Conservation (phyloP, 371 early-diverging fungal species). For the Apophysomyces variabilis region DNA sequence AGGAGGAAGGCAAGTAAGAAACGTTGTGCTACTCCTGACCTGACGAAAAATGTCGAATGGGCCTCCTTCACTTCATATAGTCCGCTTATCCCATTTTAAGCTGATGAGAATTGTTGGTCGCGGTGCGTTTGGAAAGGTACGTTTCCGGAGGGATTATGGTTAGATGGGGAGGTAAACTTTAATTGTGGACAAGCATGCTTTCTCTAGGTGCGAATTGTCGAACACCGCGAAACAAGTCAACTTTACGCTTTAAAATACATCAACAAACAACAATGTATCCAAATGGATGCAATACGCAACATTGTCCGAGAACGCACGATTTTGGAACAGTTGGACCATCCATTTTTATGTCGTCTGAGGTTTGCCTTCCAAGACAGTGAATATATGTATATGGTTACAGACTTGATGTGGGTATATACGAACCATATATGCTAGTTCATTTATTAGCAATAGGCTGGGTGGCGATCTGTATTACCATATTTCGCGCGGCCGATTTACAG, state of each 20-base stretch:
- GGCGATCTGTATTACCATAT: conserved; percentile 86
- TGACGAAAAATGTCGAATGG: neutral
- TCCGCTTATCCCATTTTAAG: conserved; percentile 71
- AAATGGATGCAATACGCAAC: conserved; percentile 77
- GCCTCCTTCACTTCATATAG: conserved; percentile 17
- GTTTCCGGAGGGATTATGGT: conserved; percentile 4
- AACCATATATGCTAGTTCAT: conserved; percentile 24
- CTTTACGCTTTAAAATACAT: conserved; percentile 87
- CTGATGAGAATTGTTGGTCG: conserved; percentile 70
- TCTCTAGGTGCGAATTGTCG: conserved; percentile 74
- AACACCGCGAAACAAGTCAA: conserved; percentile 66
- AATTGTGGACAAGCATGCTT: conserved; percentile 17
- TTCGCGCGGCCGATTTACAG: conserved; percentile 67
- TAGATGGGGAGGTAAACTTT: conserved; percentile 14
- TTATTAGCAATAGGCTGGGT: conserved; percentile 63
- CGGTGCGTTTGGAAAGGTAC: conserved; percentile 83
- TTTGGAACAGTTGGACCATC: conserved; percentile 78
- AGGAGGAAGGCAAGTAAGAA: conserved; percentile 33
- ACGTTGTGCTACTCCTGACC: conserved; percentile 6
- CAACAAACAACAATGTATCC: conserved; percentile 78
- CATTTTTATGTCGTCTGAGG: conserved; percentile 78
- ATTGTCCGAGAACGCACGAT: conserved; percentile 82
- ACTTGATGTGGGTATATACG: conserved; percentile 65
- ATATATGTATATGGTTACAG: conserved; percentile 87
- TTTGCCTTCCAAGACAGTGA: conserved; percentile 88